Conservation (phyloP, 495 filamentous ascomycete species). For the Neurospora sp. region DNA sequence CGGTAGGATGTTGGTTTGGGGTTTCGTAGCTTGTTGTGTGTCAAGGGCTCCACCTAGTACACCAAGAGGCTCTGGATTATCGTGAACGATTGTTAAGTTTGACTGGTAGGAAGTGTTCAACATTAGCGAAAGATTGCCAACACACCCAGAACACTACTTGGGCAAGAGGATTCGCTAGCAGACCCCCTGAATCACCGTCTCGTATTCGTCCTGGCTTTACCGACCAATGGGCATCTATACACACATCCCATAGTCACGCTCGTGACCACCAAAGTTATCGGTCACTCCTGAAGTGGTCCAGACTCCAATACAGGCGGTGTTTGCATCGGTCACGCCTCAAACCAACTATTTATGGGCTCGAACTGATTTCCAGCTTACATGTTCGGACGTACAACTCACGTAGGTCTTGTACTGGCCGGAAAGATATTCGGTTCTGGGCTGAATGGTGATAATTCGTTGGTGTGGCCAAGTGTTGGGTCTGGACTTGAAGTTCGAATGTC, state of each 20-base stretch:
- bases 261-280: background rate
- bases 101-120: background rate
- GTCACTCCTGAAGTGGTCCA: background rate
- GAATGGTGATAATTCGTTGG: background rate
- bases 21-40: background rate
- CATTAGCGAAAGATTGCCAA: background rate
- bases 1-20: background rate
- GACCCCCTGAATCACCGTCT: background rate
- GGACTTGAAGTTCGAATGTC: background rate
- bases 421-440: background rate
- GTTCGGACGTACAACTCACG: background rate
- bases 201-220: background rate
- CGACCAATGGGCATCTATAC: background rate
- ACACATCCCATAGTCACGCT: background rate
- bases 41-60: background rate
- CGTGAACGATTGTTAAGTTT: background rate
- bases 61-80: background rate
- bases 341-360: background rate
- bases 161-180: background rate
- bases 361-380: background rate
- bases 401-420: background rate
- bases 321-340: background rate
- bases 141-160: background rate
- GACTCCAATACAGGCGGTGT: background rate
- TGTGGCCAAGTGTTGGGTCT: background rate